phyloP scores from a whole-genome alignment of 257 asterid genomes.

The Solanum clarkiae region DNA sequence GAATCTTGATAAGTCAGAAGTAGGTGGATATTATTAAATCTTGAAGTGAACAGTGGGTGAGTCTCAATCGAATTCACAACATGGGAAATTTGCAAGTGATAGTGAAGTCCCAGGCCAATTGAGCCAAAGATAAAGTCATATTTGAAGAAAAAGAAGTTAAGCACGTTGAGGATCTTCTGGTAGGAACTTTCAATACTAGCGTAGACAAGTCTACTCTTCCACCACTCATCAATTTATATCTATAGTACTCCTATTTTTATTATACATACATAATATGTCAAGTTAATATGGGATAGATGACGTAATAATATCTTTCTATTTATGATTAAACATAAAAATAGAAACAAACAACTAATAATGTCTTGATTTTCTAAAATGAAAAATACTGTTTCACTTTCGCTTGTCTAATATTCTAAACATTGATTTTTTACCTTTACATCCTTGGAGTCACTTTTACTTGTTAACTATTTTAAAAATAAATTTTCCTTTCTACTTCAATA shows the following conservation, averaged over 20 bases:
- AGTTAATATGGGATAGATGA: too few relatives aligned
- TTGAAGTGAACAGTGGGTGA: not conserved
- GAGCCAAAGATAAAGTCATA: not conserved
- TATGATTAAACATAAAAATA: too few relatives aligned
- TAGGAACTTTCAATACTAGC: not conserved
- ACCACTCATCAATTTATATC: not conserved
- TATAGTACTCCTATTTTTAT: not conserved
- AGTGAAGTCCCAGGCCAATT: not conserved
- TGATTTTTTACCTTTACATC: too few relatives aligned
- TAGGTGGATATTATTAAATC: not conserved
- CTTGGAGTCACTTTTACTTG: too few relatives aligned
- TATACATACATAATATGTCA: not conserved
- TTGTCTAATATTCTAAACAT: too few relatives aligned
- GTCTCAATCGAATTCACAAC: not conserved
- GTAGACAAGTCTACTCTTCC: not conserved
- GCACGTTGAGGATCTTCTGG: conserved; percentile 12
- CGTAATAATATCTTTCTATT: too few relatives aligned
- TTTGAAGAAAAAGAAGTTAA: conserved; percentile 4
- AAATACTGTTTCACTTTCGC: too few relatives aligned
- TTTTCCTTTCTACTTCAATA: too few relatives aligned
- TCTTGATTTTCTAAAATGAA: too few relatives aligned
- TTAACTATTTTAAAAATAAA: too few relatives aligned
- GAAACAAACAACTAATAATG: too few relatives aligned
- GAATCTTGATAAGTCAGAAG: not conserved
- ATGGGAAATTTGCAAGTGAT: not conserved